Base-by-base conservation (phyloP, 2,329 filamentous ascomycete genomes). In the Talaromyces sp. region DNA sequence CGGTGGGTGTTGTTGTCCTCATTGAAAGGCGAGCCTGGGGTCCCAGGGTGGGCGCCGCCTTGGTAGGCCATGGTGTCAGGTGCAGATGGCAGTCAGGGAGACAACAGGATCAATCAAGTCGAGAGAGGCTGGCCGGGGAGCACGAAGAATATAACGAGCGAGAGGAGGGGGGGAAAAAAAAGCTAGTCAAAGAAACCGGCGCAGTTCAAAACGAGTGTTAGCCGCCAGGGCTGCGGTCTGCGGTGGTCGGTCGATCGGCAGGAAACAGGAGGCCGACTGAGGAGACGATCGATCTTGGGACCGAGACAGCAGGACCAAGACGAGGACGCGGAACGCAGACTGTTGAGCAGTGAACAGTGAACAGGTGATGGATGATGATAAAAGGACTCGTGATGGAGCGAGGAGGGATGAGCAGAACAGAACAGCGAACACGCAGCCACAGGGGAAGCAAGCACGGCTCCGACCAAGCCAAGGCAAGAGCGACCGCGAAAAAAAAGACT, bases 31-130 rank as follows among this genome's bases (percentile, higher is more conserved):
- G 62, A 64, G 30, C 47, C 52, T 31, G 56, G 28, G 47, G 55
- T 50, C 27, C 56, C 56, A 30, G 57, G 44, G 47, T 63, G 61
- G 52, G 36, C 36, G 36, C 63, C 63, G 36, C 63, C 63, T 56
- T 62, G 60, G 57, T 64, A 64, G 57, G 63, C 60, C 63, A 64
- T 36, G 54, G 60, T 23, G 23, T 23, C 23, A 23, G 23, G 23
- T 55, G 40, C 7, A 51, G 34, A 57, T 59, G 30, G 23, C 30
- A 53, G 28, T 30, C 27, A 31, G 28, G 18, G 12, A 10, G 28
- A 6, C 10, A n/a, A 52, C 12, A 10, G 10, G 18, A 14, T 52
- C 50, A 16, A n/a, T 28, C 12, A 8, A 23, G 50, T 51, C 27
- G 47, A 23, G 27, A n/a, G 23, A 28, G 9, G 23, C 30, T 12